Base-by-base conservation (phyloP, 495 filamentous ascomycete genomes). In the Penicillium canariense region DNA sequence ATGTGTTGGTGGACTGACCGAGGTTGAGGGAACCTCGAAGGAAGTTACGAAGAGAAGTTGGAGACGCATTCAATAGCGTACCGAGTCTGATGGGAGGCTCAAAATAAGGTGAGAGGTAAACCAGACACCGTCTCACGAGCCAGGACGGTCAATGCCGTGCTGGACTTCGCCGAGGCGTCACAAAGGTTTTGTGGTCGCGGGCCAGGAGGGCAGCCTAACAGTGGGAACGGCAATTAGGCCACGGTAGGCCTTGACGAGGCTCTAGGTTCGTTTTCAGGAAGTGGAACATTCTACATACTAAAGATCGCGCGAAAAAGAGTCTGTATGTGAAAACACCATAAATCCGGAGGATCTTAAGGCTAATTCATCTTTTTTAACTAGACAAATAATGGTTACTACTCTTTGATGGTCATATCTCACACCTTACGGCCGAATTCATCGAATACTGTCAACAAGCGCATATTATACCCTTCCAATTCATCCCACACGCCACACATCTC, bases 91-190 rank as follows among this genome's bases (percentile, higher is more conserved):
- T 70, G 38, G 62, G 62, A 63, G 57, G 61, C 31, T 49, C 48
- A 39, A 47, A 38, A 1, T 44, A 55, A 70, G 65, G 56, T 55
- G 56, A 62, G 62, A 58, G n/a, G n/a, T n/a, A n/a, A n/a, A n/a
- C n/a, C n/a, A n/a, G n/a, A n/a, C n/a, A n/a, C n/a, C n/a, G n/a
- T n/a, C n/a, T n/a, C n/a, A n/a, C n/a, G n/a, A 9, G 50, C 49
- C 14, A 66, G 54, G 26, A 63, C 54, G 34, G 56, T 66, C 9
- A 25, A 58, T 17, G 60, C 62, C 25, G 56, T 66, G 20, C 18
- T 70, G 34, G 67, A 67, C 60, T 70, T 68, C 28, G 58, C 58
- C 7, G 58, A 70, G 56, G 60, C 55, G 44, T 70, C 59, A 47
- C 59, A 66, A 30, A 52, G 59, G n/a, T n/a, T n/a, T n/a, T n/a